These are phyloP conservation scores for Claviceps cyperi DNA, from an alignment of 2,329 filamentous ascomycete species.

Conservation along the genomic window DNA sequence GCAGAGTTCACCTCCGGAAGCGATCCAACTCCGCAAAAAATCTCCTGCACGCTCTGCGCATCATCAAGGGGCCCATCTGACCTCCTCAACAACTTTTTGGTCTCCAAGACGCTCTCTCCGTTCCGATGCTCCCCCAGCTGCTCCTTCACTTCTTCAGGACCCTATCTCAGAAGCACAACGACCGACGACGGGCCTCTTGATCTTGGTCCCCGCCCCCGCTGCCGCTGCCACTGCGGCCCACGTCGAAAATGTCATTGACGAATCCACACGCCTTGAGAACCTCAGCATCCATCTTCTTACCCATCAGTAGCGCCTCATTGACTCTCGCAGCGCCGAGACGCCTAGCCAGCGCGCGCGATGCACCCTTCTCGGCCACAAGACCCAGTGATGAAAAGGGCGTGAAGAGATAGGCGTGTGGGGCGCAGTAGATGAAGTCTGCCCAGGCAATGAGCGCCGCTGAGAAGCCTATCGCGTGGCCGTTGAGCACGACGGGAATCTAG, in stretches of 20 bases:
- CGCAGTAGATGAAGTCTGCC: conserved; percentile 84
- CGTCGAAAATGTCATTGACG: conserved; percentile 67
- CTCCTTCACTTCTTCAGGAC: conserved; percentile 74
- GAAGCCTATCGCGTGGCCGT: conserved; percentile 81
- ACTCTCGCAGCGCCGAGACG: conserved; percentile 68
- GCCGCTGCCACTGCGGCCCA: conserved; percentile 20
- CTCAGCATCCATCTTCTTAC: conserved; percentile 55
- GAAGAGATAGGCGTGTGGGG: conserved; percentile 69
- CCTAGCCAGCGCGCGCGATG: conserved; percentile 63
- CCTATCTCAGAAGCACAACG: conserved; percentile 42
- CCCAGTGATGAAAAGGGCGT: conserved; percentile 86
- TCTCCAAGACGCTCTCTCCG: conserved; percentile 61
- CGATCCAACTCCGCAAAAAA: conserved; percentile 76
- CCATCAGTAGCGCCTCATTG: conserved; percentile 89
- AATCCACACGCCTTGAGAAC: conserved; percentile 68
- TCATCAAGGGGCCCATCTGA: conserved; percentile 63
- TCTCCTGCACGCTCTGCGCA: conserved; percentile 65
- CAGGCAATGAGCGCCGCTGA: conserved; percentile 70
- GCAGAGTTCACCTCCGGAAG: conserved; percentile 67
- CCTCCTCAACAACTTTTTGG: conserved; percentile 69
- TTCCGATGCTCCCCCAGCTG: conserved; percentile 66
- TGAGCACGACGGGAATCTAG: conserved; percentile 83
- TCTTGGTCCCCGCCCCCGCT: too few species aligned
- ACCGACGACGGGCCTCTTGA: too few species aligned
- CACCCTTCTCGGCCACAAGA: conserved; percentile 77